phyloP scores from a whole-genome alignment of 192 early-diverging fungal species.

The Obelidium mucronatum region DNA sequence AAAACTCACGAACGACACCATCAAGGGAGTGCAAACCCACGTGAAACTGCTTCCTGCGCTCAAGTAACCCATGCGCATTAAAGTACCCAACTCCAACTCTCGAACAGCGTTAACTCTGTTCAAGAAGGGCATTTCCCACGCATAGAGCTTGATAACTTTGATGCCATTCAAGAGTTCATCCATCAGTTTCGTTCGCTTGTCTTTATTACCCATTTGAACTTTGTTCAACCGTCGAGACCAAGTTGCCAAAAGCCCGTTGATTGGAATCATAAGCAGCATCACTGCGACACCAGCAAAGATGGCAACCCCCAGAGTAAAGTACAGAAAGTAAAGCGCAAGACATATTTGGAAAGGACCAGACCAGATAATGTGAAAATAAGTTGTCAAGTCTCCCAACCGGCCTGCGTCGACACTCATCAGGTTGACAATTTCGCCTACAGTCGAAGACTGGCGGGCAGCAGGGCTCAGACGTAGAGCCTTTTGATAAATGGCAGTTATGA shows the following conservation, averaged over 20 bases:
- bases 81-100: constrained; percentile 75
- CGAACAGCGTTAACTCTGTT: constrained; percentile 74
- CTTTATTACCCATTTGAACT: constrained; percentile 88
- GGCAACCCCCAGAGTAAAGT: constrained; percentile 79
- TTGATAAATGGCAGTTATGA: constrained; percentile 83
- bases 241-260: constrained; percentile 73
- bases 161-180: constrained; percentile 90
- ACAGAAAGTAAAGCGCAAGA: constrained; percentile 78
- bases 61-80: constrained; percentile 78
- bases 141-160: constrained; percentile 95
- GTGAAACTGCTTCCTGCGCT: constrained; percentile 76
- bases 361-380: constrained; percentile 78
- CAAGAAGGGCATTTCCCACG: constrained; percentile 87
- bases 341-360: constrained; percentile 80
- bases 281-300: constrained; percentile 85
- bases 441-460: constrained; percentile 77
- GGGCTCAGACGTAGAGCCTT: constrained; percentile 86
- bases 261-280: constrained; percentile 83
- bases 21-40: constrained; percentile 85
- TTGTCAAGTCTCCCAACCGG: constrained; percentile 66
- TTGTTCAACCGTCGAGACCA: constrained; percentile 75
- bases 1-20: constrained; percentile 88
- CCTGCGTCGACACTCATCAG: constrained; percentile 61
- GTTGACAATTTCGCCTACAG: constrained; percentile 78
- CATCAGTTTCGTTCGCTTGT: constrained; percentile 74